These are phyloP conservation scores for Trichoderma semiorbis DNA, from an alignment of 2,329 filamentous ascomycete genomes.

Conservation along the genomic window DNA sequence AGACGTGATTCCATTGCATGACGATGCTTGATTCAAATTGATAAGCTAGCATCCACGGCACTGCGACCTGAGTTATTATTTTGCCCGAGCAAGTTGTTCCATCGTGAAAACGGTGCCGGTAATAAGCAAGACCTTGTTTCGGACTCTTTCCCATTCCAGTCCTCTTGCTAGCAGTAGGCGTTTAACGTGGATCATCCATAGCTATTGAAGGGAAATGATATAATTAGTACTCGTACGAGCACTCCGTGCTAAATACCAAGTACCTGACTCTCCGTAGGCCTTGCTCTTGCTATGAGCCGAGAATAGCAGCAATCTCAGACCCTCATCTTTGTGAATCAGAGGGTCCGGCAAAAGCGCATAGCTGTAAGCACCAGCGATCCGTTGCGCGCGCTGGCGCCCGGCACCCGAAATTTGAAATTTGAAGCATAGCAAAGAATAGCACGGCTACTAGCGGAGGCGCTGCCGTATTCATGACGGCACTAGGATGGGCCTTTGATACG, in stretches of 20 bases:
- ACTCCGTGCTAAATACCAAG: neutral
- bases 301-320: conserved; percentile 13
- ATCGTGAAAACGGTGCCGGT: neutral
- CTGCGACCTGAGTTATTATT: neutral
- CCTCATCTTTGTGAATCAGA: neutral
- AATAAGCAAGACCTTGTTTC: conserved; percentile 5
- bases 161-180: neutral
- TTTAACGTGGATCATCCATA: neutral
- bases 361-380: conserved; percentile 11
- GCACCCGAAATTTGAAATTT: neutral
- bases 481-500: neutral
- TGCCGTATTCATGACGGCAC: neutral
- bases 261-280: neutral
- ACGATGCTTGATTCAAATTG: neutral
- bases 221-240: neutral
- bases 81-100: neutral
- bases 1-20: neutral
- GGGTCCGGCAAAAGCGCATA: neutral
- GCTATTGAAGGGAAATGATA: neutral
- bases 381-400: conserved; percentile 7
- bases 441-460: neutral
- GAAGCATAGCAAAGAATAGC: neutral
- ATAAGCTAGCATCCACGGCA: neutral
- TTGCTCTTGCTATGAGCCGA: neutral
- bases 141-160: neutral